Conservation (phyloP, 306 rosid species). For the Sicyos baderoa region DNA sequence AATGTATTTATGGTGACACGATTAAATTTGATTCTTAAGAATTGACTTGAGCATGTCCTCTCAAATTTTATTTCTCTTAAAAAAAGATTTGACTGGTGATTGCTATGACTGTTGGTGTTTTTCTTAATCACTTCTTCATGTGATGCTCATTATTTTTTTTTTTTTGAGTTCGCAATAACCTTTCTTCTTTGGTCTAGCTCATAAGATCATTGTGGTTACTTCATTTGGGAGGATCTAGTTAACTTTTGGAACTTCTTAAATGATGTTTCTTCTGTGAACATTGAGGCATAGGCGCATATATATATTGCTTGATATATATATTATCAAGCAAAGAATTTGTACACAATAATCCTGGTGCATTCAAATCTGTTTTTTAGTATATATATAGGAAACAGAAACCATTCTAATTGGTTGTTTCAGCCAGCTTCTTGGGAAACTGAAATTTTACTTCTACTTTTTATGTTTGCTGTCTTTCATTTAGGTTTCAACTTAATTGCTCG, state of each 20-base stretch:
- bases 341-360: not conserved
- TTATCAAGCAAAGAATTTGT: not conserved
- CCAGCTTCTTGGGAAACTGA: not conserved
- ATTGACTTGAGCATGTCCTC: not conserved
- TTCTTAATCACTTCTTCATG: not conserved
- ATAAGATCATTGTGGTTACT: not conserved
- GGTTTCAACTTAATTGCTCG: not conserved
- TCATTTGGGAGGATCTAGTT: not conserved
- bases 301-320: no score
- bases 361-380: not conserved
- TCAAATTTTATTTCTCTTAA: not conserved
- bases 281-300: no score
- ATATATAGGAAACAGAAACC: no score
- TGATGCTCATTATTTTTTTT: not conserved
- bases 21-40: constrained; percentile 1
- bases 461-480: not conserved
- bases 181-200: constrained; percentile 1
- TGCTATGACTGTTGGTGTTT: not conserved
- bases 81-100: not conserved
- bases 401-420: not conserved
- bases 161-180: not conserved
- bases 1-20: constrained; percentile 11
- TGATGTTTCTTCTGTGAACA: not conserved
- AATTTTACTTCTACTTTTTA: not conserved
- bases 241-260: not conserved